Base-by-base conservation (phyloP, 306 rosid genomes). In the Acmispon strigosus region DNA sequence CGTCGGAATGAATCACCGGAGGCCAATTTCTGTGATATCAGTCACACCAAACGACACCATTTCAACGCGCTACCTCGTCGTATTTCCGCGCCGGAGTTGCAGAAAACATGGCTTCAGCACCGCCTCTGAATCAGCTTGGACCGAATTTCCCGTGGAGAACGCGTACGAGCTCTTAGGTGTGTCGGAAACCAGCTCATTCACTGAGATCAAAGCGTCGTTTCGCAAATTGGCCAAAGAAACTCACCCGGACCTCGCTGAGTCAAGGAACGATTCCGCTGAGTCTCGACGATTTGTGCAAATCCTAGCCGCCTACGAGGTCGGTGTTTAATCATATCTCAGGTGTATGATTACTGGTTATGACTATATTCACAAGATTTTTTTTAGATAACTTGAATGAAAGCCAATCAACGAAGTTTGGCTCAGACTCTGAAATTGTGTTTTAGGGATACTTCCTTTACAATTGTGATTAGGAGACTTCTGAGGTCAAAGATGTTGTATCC, bases 221-320 rank as follows among this genome's bases (percentile, higher is more conserved):
- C 98, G 79, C 75, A 93, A 78, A 85, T 84, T 93, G 88, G 98
- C 98, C 11, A 93, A 93, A 75, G 82, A 85, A 74, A 93, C 98
- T 86, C 98, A 90, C 79, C 98, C 98, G 18, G 98, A 93, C 85
- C 88, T 93, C 62, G 85, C 84, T n/a, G 73, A 81, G 57, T 83
- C 92, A 48, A 82, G 53, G 60, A 73, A 54, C 66, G 84, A 87
- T 71, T 83, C 90, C 76, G 60, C 77, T 48, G 89, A 83, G n/a
- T 84, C 92, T 15, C 73, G 69, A 72, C 87, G 92, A 34, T 93
- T 93, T 64, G 93, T 93, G 55, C 94, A 84, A 88, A 90, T 90
- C 50, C 94, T 90, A 0, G 94, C 98, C 15, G 98, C 98, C 16
- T 93, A 90, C n/a, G 96, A 93, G 97, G 98, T 88, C 62, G 5